Evolutionary conservation across 2,329 filamentous ascomycete genomes (phyloP).

Genomic region (Microcyclospora pomicola): DNA sequence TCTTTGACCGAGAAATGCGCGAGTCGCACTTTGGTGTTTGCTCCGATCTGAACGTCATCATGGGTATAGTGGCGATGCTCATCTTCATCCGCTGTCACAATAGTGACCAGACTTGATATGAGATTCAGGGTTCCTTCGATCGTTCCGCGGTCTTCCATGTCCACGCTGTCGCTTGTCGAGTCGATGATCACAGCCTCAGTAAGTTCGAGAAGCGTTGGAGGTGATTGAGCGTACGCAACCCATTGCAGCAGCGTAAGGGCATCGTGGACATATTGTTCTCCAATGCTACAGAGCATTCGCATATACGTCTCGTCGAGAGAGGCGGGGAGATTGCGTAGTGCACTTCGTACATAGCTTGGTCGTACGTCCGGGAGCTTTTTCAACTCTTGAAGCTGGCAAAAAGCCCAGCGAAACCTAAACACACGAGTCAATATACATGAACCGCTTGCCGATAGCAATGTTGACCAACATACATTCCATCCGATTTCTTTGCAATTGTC

Average conservation of each 20-base stretch:
- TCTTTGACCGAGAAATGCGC: slow-evolving; percentile 15
- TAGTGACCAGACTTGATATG: slow-evolving; percentile 6
- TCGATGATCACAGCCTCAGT: slow-evolving; percentile 10
- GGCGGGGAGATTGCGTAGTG: slow-evolving; percentile 6
- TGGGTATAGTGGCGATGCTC: no score
- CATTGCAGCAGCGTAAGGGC: slow-evolving; percentile 8
- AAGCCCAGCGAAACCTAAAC: slow-evolving; percentile 14
- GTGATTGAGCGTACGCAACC: slow-evolving; percentile 8
- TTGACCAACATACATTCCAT: slow-evolving; percentile 10
- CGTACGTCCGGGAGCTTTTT: slow-evolving; percentile 4
- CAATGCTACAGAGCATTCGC: slow-evolving; percentile 9
- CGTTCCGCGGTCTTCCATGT: slow-evolving; percentile 5
- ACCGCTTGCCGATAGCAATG: background rate
- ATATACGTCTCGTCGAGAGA: slow-evolving; percentile 13
- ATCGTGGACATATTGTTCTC: slow-evolving; percentile 3
- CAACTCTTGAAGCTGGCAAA: slow-evolving; percentile 12
- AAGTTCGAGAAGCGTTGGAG: slow-evolving; percentile 7
- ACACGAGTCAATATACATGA: background rate
- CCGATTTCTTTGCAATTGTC: slow-evolving; percentile 6
- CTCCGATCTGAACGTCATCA: background rate
- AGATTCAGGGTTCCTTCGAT: slow-evolving; percentile 6
- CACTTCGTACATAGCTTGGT: slow-evolving; percentile 3
- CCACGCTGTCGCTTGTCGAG: slow-evolving; percentile 2
- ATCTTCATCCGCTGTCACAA: background rate
- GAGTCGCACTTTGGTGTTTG: slow-evolving; percentile 5